Base-by-base conservation (phyloP, 768 basidiomycete genomes). In the Sistotremastrum suecicum region DNA sequence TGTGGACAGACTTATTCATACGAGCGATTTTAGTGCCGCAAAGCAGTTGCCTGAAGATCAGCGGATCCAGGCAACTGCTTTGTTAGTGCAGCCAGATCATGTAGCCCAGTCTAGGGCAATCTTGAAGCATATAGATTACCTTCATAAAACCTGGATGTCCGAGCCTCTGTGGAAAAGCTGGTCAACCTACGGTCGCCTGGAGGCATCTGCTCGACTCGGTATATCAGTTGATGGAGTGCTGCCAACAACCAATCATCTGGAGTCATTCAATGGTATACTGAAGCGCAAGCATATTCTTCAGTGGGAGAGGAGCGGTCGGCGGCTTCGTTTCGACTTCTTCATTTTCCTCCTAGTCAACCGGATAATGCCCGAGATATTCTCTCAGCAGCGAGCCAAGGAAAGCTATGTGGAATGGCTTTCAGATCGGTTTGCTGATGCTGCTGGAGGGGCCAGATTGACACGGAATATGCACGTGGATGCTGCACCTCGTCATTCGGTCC, bases 231-330 rank as follows among this genome's bases (percentile, higher is more conserved):
- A 49, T 5, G 33, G 39, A 4, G 46, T 66, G 20, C 44, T 57
- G 7, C 56, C 57, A 7, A 66, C 64, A 1, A 65, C 56, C 11
- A 66, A 66, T 48, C 58, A 56, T 39, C 56, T 66, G 2, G 65
- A 66, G 50, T 60, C 57, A 0, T 63, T 62, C 48, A 65, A 66
- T 43, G 58, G 60, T 1, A 53, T 51, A 12, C 46, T 63, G 37
- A 65, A 65, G 47, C 45, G 45, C 3, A 55, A 51, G 34, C 50
- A 64, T 38, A 28, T 67, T 0, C 52, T 30, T 0, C 53, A 48
- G 32, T 59, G 52, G 53, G 57, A 60, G 38, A 54, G 52, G 8
- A 53, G 50, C 31, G 63, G 63, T 3, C 51, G 51, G 3, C 53
- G 57, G 4, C 55, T 67, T 6, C 60, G 63, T 0, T 51, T 60